phyloP scores from a whole-genome alignment of 164 flowering plant species.

The Berberis thunbergii region DNA sequence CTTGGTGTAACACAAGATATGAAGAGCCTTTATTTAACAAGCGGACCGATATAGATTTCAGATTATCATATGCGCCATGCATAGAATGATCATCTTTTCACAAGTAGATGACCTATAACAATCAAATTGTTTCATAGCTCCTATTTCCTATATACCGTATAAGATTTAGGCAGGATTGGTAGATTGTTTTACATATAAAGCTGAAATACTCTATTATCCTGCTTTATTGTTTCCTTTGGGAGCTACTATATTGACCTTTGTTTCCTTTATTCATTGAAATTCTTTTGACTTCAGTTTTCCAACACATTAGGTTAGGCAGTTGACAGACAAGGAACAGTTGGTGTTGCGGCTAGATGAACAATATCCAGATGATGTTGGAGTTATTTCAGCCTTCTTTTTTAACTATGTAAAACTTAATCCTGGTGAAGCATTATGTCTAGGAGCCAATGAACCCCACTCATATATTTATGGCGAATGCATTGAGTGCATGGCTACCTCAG shows the following conservation, averaged over 20 bases:
- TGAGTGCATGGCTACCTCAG: slow-evolving; percentile 96
- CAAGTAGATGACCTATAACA: neutral
- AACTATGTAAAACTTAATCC: slow-evolving; percentile 75
- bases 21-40: no score
- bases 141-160: no score
- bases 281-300: neutral
- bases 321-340: slow-evolving; percentile 72
- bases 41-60: no score
- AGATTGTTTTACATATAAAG: no score
- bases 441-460: slow-evolving; percentile 94
- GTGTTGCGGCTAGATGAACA: slow-evolving; percentile 59
- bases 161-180: no score
- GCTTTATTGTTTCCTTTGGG: no score
- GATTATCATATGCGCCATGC: no score
- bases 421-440: slow-evolving; percentile 82
- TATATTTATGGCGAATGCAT: slow-evolving; percentile 78
- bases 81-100: neutral
- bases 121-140: no score
- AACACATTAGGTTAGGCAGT: slow-evolving; percentile 39
- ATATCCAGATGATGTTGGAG: slow-evolving; percentile 84
- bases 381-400: slow-evolving; percentile 69
- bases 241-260: neutral
- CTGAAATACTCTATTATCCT: no score
- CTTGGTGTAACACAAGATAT: no score
- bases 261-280: neutral